Conservation (phyloP, 2,329 filamentous ascomycete species). For the Beauveria medogensis region DNA sequence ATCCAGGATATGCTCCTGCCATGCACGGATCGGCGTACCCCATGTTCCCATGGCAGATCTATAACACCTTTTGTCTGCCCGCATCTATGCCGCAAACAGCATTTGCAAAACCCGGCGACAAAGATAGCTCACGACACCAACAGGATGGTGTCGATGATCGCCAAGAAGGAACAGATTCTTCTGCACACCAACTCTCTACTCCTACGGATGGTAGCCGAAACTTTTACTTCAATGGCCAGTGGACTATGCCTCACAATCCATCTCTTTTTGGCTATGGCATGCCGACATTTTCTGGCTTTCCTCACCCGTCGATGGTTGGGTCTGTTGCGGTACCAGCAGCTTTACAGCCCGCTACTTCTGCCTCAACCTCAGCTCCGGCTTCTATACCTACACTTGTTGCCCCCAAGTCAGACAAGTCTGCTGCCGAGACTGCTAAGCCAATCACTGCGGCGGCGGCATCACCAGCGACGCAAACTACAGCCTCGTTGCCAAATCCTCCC, state of each 20-base stretch:
- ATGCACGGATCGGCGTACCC: slow-evolving; percentile 22
- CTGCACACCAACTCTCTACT: slow-evolving; percentile 32
- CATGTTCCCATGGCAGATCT: slow-evolving; percentile 34
- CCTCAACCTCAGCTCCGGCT: background rate
- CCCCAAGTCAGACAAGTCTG: slow-evolving; percentile 6
- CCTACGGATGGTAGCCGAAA: slow-evolving; percentile 39
- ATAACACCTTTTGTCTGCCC: slow-evolving; percentile 23
- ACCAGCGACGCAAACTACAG: slow-evolving; percentile 6
- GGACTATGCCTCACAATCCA: slow-evolving; percentile 28
- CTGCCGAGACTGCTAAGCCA: background rate
- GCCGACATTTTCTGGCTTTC: slow-evolving; percentile 21
- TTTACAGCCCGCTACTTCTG: slow-evolving; percentile 11
- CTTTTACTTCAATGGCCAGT: slow-evolving; percentile 37
- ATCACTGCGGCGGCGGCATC: background rate
- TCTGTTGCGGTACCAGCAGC: background rate
- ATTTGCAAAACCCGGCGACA: slow-evolving; percentile 13
- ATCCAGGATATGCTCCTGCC: slow-evolving; percentile 23
- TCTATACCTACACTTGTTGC: background rate
- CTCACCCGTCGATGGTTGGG: slow-evolving; percentile 11
- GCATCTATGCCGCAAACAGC: slow-evolving; percentile 18
- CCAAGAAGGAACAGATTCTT: slow-evolving; percentile 23
- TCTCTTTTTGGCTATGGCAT: slow-evolving; percentile 20
- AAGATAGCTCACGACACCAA: slow-evolving; percentile 20
- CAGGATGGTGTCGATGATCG: slow-evolving; percentile 23
- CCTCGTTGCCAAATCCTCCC: slow-evolving; percentile 29